Conservation (phyloP, 2,329 filamentous ascomycete species). For the Aureobasidium sp. region DNA sequence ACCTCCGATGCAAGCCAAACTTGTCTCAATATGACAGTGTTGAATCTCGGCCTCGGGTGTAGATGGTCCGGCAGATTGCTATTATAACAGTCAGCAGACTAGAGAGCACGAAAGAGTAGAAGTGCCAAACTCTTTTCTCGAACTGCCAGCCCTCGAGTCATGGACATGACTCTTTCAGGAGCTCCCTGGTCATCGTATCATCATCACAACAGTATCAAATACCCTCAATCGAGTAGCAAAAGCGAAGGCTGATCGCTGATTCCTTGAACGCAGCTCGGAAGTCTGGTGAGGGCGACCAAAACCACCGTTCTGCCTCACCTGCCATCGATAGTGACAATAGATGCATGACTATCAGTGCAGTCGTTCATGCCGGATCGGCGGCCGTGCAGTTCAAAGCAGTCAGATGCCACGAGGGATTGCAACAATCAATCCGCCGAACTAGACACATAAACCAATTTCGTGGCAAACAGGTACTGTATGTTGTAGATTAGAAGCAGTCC, state of each 20-base stretch:
- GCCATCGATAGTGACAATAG: no score
- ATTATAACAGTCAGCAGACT: background rate
- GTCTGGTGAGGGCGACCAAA: background rate
- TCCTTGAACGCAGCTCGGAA: background rate
- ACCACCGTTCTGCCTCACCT: no score
- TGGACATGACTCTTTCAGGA: background rate
- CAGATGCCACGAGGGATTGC: background rate
- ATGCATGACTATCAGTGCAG: background rate
- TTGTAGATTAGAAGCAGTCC: background rate
- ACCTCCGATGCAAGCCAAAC: background rate
- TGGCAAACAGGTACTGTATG: background rate
- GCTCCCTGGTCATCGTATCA: background rate
- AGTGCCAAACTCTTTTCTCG: background rate
- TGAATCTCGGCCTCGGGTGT: background rate
- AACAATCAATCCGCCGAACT: background rate
- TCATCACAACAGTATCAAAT: background rate
- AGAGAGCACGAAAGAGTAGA: background rate
- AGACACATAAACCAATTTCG: background rate
- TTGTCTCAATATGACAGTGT: background rate
- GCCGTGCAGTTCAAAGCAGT: no score
- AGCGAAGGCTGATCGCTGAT: background rate
- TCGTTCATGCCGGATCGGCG: background rate
- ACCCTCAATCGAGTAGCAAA: no score
- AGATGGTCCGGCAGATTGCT: background rate
- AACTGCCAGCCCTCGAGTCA: background rate